These are phyloP conservation scores for Pythium rishiriense DNA, from an alignment of 352 stramenopile species.

Conservation along the genomic window DNA sequence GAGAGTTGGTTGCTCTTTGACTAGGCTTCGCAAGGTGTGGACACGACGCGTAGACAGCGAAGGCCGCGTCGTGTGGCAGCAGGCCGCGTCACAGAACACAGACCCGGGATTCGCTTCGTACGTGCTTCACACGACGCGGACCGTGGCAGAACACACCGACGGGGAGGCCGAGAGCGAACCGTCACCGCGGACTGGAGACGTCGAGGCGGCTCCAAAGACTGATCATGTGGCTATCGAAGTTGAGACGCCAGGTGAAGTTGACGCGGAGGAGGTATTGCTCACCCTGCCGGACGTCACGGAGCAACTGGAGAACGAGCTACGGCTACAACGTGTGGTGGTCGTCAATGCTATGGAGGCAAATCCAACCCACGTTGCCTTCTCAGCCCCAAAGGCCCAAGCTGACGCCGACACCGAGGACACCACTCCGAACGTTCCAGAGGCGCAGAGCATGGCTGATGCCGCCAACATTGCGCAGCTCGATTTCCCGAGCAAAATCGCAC, in stretches of 20 bases:
- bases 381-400: background rate
- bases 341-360: conserved; percentile 1
- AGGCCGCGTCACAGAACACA: background rate
- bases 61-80: conserved; percentile 11
- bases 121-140: background rate
- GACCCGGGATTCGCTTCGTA: background rate
- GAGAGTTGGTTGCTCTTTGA: background rate
- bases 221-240: conserved; percentile 13
- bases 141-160: background rate
- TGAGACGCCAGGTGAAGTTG: background rate
- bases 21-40: conserved; percentile 13
- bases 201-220: background rate
- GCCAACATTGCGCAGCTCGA: conserved; percentile 13
- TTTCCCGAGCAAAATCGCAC: conserved; percentile 21
- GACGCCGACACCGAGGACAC: background rate
- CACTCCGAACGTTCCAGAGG: background rate
- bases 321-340: background rate
- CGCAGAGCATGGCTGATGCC: conserved; percentile 4
- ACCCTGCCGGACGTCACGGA: conserved; percentile 2
- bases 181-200: background rate
- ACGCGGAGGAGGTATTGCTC: background rate
- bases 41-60: conserved; percentile 8
- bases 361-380: conserved; percentile 10
- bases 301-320: conserved; percentile 2
- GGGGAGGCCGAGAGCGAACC: background rate